Base-by-base conservation (phyloP, 2,329 filamentous ascomycete species). In the Xylogone sp. region DNA sequence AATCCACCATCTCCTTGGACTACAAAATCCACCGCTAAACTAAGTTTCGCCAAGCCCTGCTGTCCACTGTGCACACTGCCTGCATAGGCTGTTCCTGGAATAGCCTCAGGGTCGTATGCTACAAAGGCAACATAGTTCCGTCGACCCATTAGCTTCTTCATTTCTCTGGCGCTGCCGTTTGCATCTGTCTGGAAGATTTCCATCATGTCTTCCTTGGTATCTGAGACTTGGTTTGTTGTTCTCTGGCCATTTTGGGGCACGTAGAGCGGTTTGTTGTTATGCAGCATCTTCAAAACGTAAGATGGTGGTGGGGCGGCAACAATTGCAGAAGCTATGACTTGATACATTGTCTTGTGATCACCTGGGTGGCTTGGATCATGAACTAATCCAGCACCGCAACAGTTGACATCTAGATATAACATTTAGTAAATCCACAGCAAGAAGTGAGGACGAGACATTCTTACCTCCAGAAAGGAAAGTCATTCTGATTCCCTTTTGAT, bases 201-300 rank as follows among this genome's bases (percentile, higher is more conserved):
- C 88, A 99, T 96, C 94, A 99, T 99, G 71, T 99, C 94, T 70
- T 99, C 94, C 71, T 99, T 97, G 45, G 94, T 99, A 68, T 99
- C 94, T 1, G 86, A 88, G 1, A 88, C 80, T 57, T 86, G 81
- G 55, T 90, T 83, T 1, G 79, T 87, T 1, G 87, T 85, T 58
- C 82, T 81, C 51, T 90, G 84, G n/a, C 93, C 93, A 69, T 99
- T 99, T 50, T 82, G 78, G 0, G 94, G 94, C 50, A 99, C 79
- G 69, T 97, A 99, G 22, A 97, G 83, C 34, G 88, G 83, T 69
- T 93, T 94, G 73, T 92, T 93, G 75, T 88, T 94, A 76, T 97
- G 91, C n/a, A 99, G 84, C 65, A 99, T 81, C 69, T 95, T 95
- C 61, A 97, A 79, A 42, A 97, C 86, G 71, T 97, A 96, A 59